A percentile compares a stretch with the other conserved stretches of the same genome.
Conservation (phyloP, 2,329 filamentous ascomycete species). For the Cytospora leucostoma region DNA sequence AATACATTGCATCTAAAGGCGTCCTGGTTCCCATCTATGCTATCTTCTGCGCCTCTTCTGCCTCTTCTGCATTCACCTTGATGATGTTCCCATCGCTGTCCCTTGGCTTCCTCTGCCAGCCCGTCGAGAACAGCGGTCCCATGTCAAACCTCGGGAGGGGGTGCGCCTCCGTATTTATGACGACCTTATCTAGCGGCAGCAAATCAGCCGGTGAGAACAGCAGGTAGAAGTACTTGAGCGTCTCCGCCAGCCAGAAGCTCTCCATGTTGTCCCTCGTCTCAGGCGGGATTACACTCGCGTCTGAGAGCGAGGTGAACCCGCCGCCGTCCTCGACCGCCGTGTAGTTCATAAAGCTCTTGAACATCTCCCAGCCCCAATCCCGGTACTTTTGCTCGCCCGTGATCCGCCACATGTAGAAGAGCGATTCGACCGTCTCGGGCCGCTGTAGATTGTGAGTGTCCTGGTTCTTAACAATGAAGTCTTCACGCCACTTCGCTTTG, state of each 20-base stretch:
- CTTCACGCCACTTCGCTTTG: slow-evolving; percentile 69
- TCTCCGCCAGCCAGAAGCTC: slow-evolving; percentile 98
- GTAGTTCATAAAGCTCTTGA: slow-evolving; percentile 84
- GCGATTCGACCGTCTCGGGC: slow-evolving; percentile 92
- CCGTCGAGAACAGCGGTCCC: slow-evolving; percentile 73
- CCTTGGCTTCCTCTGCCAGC: slow-evolving; percentile 73
- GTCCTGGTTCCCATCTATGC: neutral
- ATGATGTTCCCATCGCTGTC: slow-evolving; percentile 47
- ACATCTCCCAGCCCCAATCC: slow-evolving; percentile 99
- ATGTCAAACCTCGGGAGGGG: slow-evolving; percentile 85
- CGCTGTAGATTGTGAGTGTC: slow-evolving; percentile 92
- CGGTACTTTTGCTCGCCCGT: slow-evolving; percentile 87
- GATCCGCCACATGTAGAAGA: slow-evolving; percentile 99
- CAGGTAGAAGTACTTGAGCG: slow-evolving; percentile 95
- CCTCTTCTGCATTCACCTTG: neutral
- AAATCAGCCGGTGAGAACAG: slow-evolving; percentile 84
- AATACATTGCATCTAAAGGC: slow-evolving; percentile 1
- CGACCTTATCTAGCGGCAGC: slow-evolving; percentile 80
- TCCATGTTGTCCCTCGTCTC: slow-evolving; percentile 88
- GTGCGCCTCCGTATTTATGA: slow-evolving; percentile 96
- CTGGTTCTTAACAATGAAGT: slow-evolving; percentile 77
- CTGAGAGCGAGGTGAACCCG: slow-evolving; percentile 78
- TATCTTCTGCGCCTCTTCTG: neutral
- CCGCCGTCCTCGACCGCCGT: slow-evolving; percentile 76
- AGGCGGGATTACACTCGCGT: slow-evolving; percentile 74